These are phyloP conservation scores for Hypseocharis bilobata DNA, from an alignment of 441 rosid species.

Conservation along the genomic window DNA sequence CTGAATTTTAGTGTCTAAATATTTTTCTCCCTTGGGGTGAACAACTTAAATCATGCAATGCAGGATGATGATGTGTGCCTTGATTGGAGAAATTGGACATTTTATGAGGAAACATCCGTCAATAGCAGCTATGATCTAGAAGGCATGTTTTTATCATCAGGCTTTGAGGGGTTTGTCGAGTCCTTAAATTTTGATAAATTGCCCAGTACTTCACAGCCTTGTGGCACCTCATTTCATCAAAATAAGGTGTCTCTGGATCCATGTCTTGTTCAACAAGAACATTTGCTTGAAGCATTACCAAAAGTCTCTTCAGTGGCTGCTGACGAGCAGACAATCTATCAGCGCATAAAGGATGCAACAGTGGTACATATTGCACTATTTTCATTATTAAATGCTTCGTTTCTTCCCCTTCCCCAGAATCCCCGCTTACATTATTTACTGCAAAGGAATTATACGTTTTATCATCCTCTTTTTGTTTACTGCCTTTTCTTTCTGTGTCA, in stretches of 20 bases:
- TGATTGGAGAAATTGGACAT: constrained; percentile 73
- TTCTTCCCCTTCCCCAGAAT: constrained; percentile 6
- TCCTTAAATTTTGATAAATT: constrained; percentile 37
- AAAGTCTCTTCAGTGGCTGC: constrained; percentile 22
- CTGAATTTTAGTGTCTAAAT: background rate
- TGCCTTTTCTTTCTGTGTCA: background rate
- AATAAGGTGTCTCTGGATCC: constrained; percentile 23
- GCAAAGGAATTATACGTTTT: background rate
- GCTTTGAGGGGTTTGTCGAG: constrained; percentile 26
- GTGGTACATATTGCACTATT: constrained; percentile 24
- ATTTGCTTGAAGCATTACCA: constrained; percentile 26
- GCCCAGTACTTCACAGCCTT: constrained; percentile 19
- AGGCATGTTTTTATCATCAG: constrained; percentile 25
- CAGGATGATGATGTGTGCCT: constrained; percentile 39
- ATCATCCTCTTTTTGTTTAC: background rate
- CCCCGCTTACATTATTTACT: background rate
- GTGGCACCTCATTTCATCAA: constrained; percentile 22
- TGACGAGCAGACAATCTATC: constrained; percentile 29
- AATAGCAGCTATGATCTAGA: constrained; percentile 19
- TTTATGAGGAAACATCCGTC: constrained; percentile 32
- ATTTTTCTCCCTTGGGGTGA: constrained; percentile 7
- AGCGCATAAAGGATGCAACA: constrained; percentile 23
- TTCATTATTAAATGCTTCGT: background rate
- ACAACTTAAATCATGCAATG: constrained; percentile 17
- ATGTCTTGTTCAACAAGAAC: constrained; percentile 25